Percentiles rank a stretch among this genome's conserved stretches.
Evolutionary conservation across 345 rosid genomes (phyloP).

Genomic region (Alliaria petiolata): DNA sequence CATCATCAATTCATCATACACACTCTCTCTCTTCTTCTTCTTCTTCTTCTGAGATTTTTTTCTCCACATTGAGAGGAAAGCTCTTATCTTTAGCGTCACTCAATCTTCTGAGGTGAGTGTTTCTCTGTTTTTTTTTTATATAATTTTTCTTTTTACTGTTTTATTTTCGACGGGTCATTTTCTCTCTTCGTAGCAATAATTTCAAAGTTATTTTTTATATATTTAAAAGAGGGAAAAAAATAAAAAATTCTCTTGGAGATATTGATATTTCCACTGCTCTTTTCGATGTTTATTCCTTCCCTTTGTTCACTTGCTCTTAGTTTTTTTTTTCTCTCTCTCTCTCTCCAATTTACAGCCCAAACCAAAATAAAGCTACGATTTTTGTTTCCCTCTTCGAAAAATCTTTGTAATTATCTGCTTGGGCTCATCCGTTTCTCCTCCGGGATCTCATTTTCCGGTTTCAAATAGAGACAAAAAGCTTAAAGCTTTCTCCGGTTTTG

Average conservation of each 20-base stretch:
- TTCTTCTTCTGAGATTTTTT: slow-evolving; percentile 11
- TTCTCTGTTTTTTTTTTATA: background rate
- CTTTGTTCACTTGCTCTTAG: slow-evolving; percentile 49
- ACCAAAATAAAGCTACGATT: background rate
- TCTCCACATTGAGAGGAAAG: slow-evolving; percentile 12
- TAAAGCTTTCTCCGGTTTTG: slow-evolving; percentile 47
- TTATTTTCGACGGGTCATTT: slow-evolving; percentile 27
- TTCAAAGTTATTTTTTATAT: background rate
- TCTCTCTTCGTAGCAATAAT: slow-evolving; percentile 28
- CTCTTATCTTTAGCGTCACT: slow-evolving; percentile 15
- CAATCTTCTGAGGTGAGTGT: slow-evolving; percentile 39
- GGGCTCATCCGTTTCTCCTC: slow-evolving; percentile 35
- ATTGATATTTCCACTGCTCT: slow-evolving; percentile 75
- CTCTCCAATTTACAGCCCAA: background rate
- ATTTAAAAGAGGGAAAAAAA: background rate
- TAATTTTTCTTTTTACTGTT: background rate
- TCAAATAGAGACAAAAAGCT: slow-evolving; percentile 45
- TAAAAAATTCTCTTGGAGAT: slow-evolving; percentile 36
- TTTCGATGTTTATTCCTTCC: slow-evolving; percentile 95
- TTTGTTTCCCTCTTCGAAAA: background rate
- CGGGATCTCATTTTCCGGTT: slow-evolving; percentile 36
- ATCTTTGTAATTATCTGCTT: slow-evolving; percentile 48
- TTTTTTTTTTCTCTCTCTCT: slow-evolving; percentile 23
- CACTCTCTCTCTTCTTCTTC: background rate
- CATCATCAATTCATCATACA: slow-evolving; percentile 34